Conservation (phyloP, 345 rosid species). For the Leavenworthia alabamica region DNA sequence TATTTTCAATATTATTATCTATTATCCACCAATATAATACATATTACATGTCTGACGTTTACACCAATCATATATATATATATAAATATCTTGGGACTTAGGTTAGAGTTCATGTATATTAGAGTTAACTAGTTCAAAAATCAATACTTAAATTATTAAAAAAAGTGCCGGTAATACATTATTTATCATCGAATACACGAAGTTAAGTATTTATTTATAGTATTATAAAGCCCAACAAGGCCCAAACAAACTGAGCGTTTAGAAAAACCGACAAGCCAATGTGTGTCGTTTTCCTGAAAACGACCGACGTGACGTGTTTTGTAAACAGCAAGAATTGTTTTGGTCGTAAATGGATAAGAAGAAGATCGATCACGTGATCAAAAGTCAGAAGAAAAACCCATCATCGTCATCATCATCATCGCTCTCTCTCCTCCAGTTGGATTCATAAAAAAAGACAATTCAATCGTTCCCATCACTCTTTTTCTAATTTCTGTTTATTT, state of each 20-base stretch:
- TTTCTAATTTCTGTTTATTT: too few relatives aligned
- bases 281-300: neutral
- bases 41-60: neutral
- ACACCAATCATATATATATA: neutral
- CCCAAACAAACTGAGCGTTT: neutral
- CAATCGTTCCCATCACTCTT: conserved; percentile 24
- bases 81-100: neutral
- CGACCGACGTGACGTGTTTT: conserved; percentile 12
- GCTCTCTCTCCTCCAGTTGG: conserved; percentile 15
- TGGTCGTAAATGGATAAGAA: conserved; percentile 24
- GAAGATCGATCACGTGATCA: conserved; percentile 25
- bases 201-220: too few relatives aligned
- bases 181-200: too few relatives aligned
- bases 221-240: conserved; percentile 3
- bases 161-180: too few relatives aligned
- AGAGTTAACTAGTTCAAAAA: neutral
- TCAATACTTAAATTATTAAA: too few relatives aligned
- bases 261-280: neutral
- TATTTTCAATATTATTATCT: neutral
- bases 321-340: neutral
- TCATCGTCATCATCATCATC: conserved; percentile 6
- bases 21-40: conserved; percentile 15
- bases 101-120: neutral
- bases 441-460: conserved; percentile 7
- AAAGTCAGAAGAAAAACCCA: conserved; percentile 14